These are phyloP conservation scores for Hansfordia pulvinata DNA, from an alignment of 2,329 filamentous ascomycete genomes.

Conservation along the genomic window DNA sequence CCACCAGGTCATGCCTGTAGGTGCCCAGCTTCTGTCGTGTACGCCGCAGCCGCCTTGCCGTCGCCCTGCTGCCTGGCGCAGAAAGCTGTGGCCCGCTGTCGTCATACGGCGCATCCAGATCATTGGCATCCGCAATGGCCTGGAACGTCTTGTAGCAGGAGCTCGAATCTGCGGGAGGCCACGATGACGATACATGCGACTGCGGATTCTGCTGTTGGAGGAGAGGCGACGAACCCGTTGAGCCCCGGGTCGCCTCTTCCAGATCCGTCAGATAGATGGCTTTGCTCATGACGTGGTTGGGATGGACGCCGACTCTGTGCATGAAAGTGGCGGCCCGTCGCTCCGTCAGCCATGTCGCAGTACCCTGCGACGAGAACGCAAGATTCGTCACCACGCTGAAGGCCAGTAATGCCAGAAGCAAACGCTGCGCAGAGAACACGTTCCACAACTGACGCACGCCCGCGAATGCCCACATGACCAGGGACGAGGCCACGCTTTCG, in stretches of 20 bases:
- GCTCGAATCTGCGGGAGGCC: not conserved
- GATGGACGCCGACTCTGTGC: constrained; percentile 64
- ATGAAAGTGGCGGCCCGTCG: constrained; percentile 71
- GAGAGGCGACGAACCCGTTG: constrained; percentile 18
- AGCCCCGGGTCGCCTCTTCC: constrained; percentile 41
- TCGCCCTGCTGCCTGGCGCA: constrained; percentile 34
- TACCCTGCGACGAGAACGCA: constrained; percentile 60
- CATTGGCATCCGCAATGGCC: constrained; percentile 40
- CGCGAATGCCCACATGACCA: constrained; percentile 67
- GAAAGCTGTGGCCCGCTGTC: constrained; percentile 33
- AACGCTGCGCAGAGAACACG: constrained; percentile 55
- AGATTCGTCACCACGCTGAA: constrained; percentile 61
- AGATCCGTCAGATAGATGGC: constrained; percentile 75
- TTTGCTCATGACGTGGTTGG: constrained; percentile 70
- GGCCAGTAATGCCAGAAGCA: constrained; percentile 57
- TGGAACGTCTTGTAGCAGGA: constrained; percentile 44
- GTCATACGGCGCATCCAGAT: constrained; percentile 42
- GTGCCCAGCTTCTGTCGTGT: constrained; percentile 73
- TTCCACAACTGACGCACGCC: constrained; percentile 51
- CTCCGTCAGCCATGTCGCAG: constrained; percentile 74
- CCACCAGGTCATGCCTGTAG: constrained; percentile 81
- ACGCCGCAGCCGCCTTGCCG: constrained; percentile 54
- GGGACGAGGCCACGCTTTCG: constrained; percentile 60
- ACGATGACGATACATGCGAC: constrained; percentile 7
- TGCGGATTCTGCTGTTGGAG: constrained; percentile 37